A percentile compares a stretch with the other conserved stretches of the same genome.
These are phyloP conservation scores for Arabis alpina DNA, from an alignment of 345 rosid genomes.

Conservation along the genomic window DNA sequence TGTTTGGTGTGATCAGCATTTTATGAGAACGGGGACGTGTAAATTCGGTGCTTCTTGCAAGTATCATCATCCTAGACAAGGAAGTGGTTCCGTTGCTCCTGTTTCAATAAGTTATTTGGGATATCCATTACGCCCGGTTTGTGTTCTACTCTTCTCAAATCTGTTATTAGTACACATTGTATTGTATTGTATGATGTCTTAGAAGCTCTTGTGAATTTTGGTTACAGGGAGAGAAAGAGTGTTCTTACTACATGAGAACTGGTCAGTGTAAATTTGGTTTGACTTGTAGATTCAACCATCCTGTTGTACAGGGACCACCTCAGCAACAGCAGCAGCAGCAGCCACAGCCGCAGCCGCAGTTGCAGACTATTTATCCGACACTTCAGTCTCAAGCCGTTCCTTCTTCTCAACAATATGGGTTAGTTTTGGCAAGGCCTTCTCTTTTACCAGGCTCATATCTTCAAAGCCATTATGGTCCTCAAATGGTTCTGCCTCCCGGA, in stretches of 20 bases:
- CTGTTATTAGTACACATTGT: too few relatives aligned
- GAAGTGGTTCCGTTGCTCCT: conserved; percentile 59
- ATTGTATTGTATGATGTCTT: conserved; percentile 8
- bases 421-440: conserved; percentile 80
- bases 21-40: conserved; percentile 90
- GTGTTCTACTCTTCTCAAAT: conserved; percentile 39
- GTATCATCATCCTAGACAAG: conserved; percentile 92
- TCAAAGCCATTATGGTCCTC: conserved; percentile 71
- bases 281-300: conserved; percentile 95
- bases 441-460: conserved; percentile 68
- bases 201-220: not conserved
- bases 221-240: conserved; percentile 90
- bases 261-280: conserved; percentile 93
- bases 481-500: conserved; percentile 66
- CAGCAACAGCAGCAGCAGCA: conserved; percentile 43
- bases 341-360: conserved; percentile 26
- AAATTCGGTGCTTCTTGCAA: conserved; percentile 95
- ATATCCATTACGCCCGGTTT: conserved; percentile 86
- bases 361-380: conserved; percentile 51
- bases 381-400: conserved; percentile 68
- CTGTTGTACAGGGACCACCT: conserved; percentile 57
- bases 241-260: conserved; percentile 87
- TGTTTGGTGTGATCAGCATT: conserved; percentile 55
- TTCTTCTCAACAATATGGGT: conserved; percentile 76
- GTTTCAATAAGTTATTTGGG: conserved; percentile 71